Percentiles rank a stretch among this genome's conserved stretches.
These are phyloP conservation scores for Pleurotus ostreatus DNA, from an alignment of 768 basidiomycete genomes.

Conservation along the genomic window DNA sequence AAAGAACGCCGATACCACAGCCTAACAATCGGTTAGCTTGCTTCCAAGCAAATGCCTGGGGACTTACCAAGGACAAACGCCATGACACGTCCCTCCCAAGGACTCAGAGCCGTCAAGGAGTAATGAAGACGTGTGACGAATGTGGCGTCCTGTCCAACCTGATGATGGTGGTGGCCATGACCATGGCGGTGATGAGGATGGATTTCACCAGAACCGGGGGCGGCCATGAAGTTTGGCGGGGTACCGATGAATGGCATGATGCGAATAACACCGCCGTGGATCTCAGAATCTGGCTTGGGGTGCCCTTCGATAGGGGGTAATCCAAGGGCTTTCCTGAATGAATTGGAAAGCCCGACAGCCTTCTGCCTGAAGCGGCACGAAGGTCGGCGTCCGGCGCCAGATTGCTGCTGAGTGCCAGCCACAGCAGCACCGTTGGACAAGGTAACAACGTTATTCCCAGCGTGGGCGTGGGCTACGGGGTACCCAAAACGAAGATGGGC, in stretches of 20 bases:
- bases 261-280: constrained; percentile 22
- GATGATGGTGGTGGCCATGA: constrained; percentile 21
- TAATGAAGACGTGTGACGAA: constrained; percentile 61
- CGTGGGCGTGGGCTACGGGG: constrained; percentile 26
- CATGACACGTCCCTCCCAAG: constrained; percentile 80
- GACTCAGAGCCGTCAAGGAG: constrained; percentile 66
- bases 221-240: constrained; percentile 3
- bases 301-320: constrained; percentile 39
- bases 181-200: constrained; percentile 21
- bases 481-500: constrained; percentile 33
- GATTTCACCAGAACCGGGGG: constrained; percentile 4
- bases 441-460: constrained; percentile 24
- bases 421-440: constrained; percentile 16
- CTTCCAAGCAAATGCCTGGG: constrained; percentile 9
- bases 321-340: constrained; percentile 53
- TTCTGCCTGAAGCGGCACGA: constrained; percentile 40
- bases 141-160: constrained; percentile 24
- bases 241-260: constrained; percentile 31
- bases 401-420: constrained; percentile 6
- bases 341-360: constrained; percentile 46
- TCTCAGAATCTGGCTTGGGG: background rate
- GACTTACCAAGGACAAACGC: constrained; percentile 77
- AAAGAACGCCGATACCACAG: constrained; percentile 79
- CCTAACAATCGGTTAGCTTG: constrained; percentile 35
- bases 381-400: constrained; percentile 11